Evolutionary conservation across 352 stramenopile species (phyloP), one percentile per base, ranked within the genome.

Genomic region (Phytophthora brassicae): DNA sequence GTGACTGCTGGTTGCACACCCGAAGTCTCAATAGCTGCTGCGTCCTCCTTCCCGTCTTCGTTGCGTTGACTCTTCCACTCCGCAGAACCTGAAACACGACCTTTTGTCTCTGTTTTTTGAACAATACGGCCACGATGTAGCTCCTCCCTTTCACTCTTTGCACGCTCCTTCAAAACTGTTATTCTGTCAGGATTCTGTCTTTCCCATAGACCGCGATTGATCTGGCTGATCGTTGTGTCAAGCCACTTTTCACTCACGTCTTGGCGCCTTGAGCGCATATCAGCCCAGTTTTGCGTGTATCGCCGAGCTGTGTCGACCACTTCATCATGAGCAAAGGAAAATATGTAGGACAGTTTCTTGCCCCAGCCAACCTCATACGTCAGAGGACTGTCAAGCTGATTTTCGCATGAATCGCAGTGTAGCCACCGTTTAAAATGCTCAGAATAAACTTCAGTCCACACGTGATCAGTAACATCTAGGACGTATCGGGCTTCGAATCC

Each of bases 281-380:
- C 79, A 11, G 81, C 69, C 76, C 77, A 95, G 24, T 86, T 79
- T 23, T 77, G 68, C 1, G 86, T 94, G 57, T 95, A 95, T 7
- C 86, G 54, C 38, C 79, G 79, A 8, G 93, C 95, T 2, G 96
- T 88, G 70, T 98, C 95, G 17, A 95, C 81, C 9, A 98, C 79
- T 69, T 97, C 79, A 69, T 97, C 89, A 33, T 77, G 72, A 5
- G 75, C 78, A 46, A 95, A 89, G 6, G 93, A 93, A 59, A 98
- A 88, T 29, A 98, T 92, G 64, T 97, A 97, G 53, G 81, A 93
- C 0, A 98, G 68, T 35, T 97, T 87, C 53, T 98, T 98, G 1
- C 92, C 93, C 94, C 95, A 98, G 11, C 94, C 95, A 51, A 95
- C 77, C 72, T 98, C 95, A 57, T 98, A 98, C 39, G 97, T 98